Percentiles rank a stretch among this genome's conserved stretches.
These are phyloP conservation scores for Apiotrichum veenhuisii DNA, from an alignment of 1,284 basidiomycete genomes.

Conservation along the genomic window DNA sequence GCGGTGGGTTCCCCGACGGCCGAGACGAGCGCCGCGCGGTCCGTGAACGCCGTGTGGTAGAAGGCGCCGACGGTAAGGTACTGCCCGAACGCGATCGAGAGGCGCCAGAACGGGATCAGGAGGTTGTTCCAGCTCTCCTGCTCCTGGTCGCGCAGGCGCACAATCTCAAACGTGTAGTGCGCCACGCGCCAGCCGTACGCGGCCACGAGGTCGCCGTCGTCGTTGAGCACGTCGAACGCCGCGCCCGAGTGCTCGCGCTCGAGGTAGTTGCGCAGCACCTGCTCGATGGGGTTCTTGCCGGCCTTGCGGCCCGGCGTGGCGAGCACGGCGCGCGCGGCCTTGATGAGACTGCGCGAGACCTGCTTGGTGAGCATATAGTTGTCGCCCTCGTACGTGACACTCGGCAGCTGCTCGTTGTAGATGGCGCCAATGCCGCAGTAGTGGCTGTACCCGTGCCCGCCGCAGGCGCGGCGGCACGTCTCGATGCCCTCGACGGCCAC, in stretches of 20 bases:
- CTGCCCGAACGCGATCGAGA: conserved; percentile 14
- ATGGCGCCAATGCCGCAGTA: conserved; percentile 56
- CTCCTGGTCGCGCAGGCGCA: conserved; percentile 37
- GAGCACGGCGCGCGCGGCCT: conserved; percentile 53
- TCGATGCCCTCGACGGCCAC: conserved; percentile 55
- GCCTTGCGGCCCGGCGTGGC: conserved; percentile 55
- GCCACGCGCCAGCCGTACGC: conserved; percentile 50
- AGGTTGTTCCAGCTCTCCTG: conserved; percentile 33
- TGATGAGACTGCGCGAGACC: conserved; percentile 55
- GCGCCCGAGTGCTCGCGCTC: conserved; percentile 49
- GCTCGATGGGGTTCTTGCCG: conserved; percentile 54
- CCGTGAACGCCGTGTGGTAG: background rate
- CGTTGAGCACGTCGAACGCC: conserved; percentile 53
- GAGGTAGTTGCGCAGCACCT: conserved; percentile 41
- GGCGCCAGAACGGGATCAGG: conserved; percentile 18
- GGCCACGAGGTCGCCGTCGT: conserved; percentile 55
- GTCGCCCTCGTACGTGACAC: conserved; percentile 58
- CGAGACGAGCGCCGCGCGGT: background rate
- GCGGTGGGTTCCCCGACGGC: conserved; percentile 2
- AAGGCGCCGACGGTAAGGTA: conserved; percentile 9
- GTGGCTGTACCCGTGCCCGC: conserved; percentile 58
- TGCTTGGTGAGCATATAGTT: conserved; percentile 56
- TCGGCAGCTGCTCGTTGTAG: conserved; percentile 55
- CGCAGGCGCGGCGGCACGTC: conserved; percentile 53
- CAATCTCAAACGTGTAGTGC: conserved; percentile 41